These are phyloP conservation scores for Populus deltoides DNA, from an alignment of 345 rosid genomes.

Conservation along the genomic window DNA sequence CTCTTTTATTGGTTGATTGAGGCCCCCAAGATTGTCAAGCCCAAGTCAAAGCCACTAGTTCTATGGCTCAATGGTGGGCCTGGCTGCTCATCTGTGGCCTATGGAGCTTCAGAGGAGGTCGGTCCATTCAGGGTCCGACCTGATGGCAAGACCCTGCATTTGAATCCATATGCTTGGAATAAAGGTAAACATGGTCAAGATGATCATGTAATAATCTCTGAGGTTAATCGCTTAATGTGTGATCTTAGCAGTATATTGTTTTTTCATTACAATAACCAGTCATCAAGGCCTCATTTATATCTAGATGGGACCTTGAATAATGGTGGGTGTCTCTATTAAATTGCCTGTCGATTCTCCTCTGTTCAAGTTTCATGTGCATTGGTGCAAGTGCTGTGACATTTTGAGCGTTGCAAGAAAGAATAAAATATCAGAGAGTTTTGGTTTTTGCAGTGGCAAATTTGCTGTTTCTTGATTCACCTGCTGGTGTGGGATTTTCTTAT, in stretches of 20 bases:
- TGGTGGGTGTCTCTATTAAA: background rate
- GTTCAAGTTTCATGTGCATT: background rate
- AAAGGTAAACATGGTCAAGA: constrained; percentile 33
- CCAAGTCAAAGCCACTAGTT: constrained; percentile 48
- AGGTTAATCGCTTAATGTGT: background rate
- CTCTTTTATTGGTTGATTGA: constrained; percentile 75
- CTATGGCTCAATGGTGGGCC: constrained; percentile 95
- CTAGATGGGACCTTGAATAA: background rate
- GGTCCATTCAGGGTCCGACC: constrained; percentile 78
- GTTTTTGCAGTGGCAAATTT: constrained; percentile 61
- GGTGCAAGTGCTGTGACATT: background rate
- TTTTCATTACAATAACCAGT: background rate
- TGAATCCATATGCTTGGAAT: constrained; percentile 75
- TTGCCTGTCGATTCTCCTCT: background rate
- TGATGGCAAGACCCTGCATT: constrained; percentile 52
- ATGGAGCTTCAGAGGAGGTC: constrained; percentile 83
- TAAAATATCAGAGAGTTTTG: background rate
- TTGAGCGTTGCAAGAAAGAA: background rate
- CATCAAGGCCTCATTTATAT: background rate
- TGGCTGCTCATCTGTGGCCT: constrained; percentile 85
- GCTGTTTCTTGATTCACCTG: constrained; percentile 85
- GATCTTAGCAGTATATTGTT: background rate
- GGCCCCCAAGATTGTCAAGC: constrained; percentile 30
- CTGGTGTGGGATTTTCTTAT: constrained; percentile 87
- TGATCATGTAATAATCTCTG: background rate